Evolutionary conservation across 495 filamentous ascomycete species (phyloP).

Genomic region (Peziza echinospora): DNA sequence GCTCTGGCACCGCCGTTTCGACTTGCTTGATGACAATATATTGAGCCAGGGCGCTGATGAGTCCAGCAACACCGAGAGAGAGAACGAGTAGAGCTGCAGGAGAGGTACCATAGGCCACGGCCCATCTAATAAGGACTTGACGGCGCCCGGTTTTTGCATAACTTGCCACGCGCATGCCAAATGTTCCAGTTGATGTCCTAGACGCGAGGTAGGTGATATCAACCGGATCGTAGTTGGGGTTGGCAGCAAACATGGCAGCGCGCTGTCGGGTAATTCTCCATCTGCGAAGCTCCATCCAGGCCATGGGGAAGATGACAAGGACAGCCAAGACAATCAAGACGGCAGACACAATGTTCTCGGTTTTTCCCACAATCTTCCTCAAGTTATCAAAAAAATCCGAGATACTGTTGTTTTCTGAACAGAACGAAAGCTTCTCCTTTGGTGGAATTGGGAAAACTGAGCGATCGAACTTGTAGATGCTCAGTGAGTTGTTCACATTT

Average conservation of each 20-base stretch:
- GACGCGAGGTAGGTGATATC: slow-evolving; percentile 80
- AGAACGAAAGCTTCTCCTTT: slow-evolving; percentile 69
- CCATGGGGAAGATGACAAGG: slow-evolving; percentile 52
- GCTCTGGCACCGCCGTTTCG: slow-evolving; percentile 50
- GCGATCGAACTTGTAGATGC: slow-evolving; percentile 53
- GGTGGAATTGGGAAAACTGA: slow-evolving; percentile 54
- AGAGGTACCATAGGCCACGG: slow-evolving; percentile 67
- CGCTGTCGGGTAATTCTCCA: slow-evolving; percentile 53
- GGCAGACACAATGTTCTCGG: slow-evolving; percentile 51
- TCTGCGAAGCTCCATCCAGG: slow-evolving; percentile 54
- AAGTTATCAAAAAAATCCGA: slow-evolving; percentile 66
- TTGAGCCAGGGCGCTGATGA: slow-evolving; percentile 70
- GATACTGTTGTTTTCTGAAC: slow-evolving; percentile 63
- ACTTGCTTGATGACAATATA: slow-evolving; percentile 53
- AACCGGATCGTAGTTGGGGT: slow-evolving; percentile 42
- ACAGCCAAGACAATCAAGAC: slow-evolving; percentile 48
- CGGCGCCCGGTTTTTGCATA: slow-evolving; percentile 43
- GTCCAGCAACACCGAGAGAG: slow-evolving; percentile 61
- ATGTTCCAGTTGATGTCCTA: slow-evolving; percentile 44
- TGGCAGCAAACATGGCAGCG: slow-evolving; percentile 39
- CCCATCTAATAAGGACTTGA: slow-evolving; percentile 60
- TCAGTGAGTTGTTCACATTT: slow-evolving; percentile 41
- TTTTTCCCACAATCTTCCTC: slow-evolving; percentile 33
- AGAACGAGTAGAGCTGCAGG: slow-evolving; percentile 70
- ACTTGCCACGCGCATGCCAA: slow-evolving; percentile 51